Evolutionary conservation across 2,329 filamentous ascomycete genomes (phyloP).

Genomic region (Akanthomyces dipterigenus): DNA sequence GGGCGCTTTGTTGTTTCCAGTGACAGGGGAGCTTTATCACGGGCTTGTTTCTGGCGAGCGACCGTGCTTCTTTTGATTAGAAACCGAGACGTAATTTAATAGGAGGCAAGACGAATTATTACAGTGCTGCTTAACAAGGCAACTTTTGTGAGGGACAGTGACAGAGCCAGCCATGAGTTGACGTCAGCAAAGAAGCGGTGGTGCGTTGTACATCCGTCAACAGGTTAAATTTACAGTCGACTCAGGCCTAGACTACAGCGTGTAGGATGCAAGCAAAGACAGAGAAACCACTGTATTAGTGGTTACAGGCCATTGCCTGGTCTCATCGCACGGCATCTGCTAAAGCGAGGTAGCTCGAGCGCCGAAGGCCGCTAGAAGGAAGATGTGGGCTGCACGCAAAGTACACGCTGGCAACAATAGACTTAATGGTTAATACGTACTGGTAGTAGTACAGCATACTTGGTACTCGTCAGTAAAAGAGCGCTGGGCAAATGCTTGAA

Average conservation of each 20-base stretch:
- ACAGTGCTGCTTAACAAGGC: background rate
- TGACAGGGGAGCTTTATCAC: background rate
- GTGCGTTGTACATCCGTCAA: background rate
- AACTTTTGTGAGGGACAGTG: background rate
- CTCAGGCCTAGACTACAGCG: background rate
- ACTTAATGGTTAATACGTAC: too few species aligned
- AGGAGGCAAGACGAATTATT: background rate
- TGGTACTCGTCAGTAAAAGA: too few species aligned
- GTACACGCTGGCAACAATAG: too few species aligned
- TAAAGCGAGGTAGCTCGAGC: background rate
- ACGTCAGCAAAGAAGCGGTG: background rate
- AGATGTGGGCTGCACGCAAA: background rate
- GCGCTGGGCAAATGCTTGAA: too few species aligned
- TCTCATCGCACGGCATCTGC: background rate
- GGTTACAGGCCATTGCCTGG: background rate
- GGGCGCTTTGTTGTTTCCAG: background rate
- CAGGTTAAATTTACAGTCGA: too few species aligned
- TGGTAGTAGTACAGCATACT: too few species aligned
- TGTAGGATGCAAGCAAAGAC: background rate
- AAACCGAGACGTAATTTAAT: background rate
- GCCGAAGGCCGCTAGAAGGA: constrained; percentile 2
- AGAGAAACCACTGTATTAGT: background rate
- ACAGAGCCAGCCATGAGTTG: background rate
- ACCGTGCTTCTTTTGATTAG: background rate
- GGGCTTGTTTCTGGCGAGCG: background rate